phyloP scores from a whole-genome alignment of 2,329 filamentous ascomycete species.

The Hymenoscyphus repandus region DNA sequence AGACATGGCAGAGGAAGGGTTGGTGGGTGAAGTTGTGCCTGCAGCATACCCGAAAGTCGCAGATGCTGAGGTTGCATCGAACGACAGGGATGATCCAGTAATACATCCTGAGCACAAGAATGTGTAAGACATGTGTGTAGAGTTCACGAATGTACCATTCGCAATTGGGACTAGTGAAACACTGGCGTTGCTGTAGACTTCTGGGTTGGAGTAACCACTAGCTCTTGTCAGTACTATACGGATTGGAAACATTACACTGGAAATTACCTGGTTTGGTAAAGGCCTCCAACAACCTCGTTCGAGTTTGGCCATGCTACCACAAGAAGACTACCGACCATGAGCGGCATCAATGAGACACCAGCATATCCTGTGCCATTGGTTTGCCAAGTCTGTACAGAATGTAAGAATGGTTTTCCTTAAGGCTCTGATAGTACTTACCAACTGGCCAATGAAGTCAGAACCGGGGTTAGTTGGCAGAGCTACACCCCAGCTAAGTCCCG shows the following conservation, averaged over 20 bases:
- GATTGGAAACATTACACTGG: conserved; percentile 21
- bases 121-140: conserved; percentile 48
- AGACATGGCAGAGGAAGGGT: conserved; percentile 8
- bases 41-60: conserved; percentile 13
- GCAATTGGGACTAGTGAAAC: conserved; percentile 40
- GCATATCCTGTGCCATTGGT: conserved; percentile 41
- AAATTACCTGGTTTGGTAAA: conserved; percentile 34
- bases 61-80: conserved; percentile 15
- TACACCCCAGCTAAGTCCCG: conserved; percentile 34
- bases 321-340: conserved; percentile 42
- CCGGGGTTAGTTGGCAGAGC: conserved; percentile 43
- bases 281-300: conserved; percentile 35
- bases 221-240: neutral
- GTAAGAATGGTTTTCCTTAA: neutral
- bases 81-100: conserved; percentile 30
- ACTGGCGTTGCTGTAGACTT: conserved; percentile 35
- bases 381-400: neutral
- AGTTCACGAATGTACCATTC: conserved; percentile 47
- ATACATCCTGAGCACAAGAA: conserved; percentile 47
- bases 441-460: conserved; percentile 50
- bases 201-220: conserved; percentile 43
- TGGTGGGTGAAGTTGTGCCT: conserved; percentile 8
- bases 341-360: conserved; percentile 42
- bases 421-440: conserved; percentile 34
- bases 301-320: conserved; percentile 46